Percentiles rank a stretch among this genome's conserved stretches.
These are phyloP conservation scores for Linaria vulgaris DNA, from an alignment of 257 asterid species.

Conservation along the genomic window DNA sequence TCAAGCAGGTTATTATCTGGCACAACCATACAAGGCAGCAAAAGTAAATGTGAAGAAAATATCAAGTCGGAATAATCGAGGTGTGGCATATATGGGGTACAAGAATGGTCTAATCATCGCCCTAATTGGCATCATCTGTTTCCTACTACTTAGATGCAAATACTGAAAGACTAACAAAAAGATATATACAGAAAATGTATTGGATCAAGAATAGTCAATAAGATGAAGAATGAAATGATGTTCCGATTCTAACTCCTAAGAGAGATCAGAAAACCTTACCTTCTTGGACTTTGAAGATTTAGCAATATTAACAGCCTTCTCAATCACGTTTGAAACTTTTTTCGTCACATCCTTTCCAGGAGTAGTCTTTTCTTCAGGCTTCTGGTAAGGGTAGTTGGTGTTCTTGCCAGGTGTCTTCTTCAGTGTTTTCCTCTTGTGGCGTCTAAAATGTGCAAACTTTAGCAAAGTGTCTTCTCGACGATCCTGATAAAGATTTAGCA, in stretches of 20 bases:
- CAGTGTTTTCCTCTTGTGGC: constrained; percentile 80
- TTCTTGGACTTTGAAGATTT: constrained; percentile 81
- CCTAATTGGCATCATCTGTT: no score
- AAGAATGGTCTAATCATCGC: no score
- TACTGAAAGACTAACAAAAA: no score
- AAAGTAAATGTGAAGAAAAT: no score
- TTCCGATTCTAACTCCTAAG: constrained; percentile 13
- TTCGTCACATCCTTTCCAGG: constrained; percentile 91
- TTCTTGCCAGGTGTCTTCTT: constrained; percentile 79
- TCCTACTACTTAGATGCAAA: no score
- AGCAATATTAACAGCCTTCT: constrained; percentile 84
- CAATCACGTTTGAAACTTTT: constrained; percentile 86
- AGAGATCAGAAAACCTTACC: constrained; percentile 40
- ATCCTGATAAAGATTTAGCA: constrained; percentile 55
- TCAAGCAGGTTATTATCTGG: no score
- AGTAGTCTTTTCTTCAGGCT: constrained; percentile 84
- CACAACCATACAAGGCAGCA: no score
- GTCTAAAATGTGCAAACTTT: constrained; percentile 83
- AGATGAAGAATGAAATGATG: constrained; percentile 11
- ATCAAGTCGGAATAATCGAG: no score
- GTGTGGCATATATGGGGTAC: no score
- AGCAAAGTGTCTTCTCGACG: constrained; percentile 87
- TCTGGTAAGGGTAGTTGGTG: constrained; percentile 62
- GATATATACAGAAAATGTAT: no score
- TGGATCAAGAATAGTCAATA: constrained; percentile 3